Percentiles rank a stretch among this genome's conserved stretches.
phyloP scores from a whole-genome alignment of 768 basidiomycete genomes.

The Suillus tomentosus region DNA sequence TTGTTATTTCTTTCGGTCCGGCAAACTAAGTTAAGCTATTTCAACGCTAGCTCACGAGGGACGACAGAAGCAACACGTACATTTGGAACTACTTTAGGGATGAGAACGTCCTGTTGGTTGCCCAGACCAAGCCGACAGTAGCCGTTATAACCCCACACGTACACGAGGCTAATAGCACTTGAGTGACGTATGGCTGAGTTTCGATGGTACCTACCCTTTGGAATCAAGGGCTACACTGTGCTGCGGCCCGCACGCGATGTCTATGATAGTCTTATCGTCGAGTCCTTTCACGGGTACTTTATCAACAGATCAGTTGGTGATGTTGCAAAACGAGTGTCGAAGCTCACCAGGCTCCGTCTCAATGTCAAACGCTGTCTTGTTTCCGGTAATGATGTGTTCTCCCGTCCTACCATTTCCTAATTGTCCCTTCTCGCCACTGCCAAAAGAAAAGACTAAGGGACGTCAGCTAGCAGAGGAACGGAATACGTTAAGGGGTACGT shows the following conservation, averaged over 20 bases:
- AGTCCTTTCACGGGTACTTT: conserved; percentile 76
- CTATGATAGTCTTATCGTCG: conserved; percentile 72
- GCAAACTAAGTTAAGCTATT: conserved; percentile 57
- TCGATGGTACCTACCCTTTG: conserved; percentile 53
- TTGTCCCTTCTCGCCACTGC: conserved; percentile 91
- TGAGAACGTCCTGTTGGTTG: conserved; percentile 77
- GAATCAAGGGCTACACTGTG: conserved; percentile 82
- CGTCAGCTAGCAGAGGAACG: conserved; percentile 8
- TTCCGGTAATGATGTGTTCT: conserved; percentile 86
- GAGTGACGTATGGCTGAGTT: not conserved
- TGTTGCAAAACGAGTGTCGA: conserved; percentile 9
- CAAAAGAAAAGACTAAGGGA: conserved; percentile 76
- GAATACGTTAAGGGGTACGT: conserved; percentile 17
- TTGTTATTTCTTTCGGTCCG: conserved; percentile 62
- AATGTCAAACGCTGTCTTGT: conserved; percentile 82
- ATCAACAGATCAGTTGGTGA: not conserved
- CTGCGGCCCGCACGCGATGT: conserved; percentile 86
- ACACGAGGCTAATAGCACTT: conserved; percentile 54
- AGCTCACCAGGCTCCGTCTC: conserved; percentile 64
- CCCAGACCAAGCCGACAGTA: conserved; percentile 91
- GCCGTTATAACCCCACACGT: conserved; percentile 88
- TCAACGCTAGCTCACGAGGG: conserved; percentile 1
- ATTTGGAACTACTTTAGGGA: conserved; percentile 83
- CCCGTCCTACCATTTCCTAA: conserved; percentile 92
- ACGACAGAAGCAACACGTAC: conserved; percentile 35